These are phyloP conservation scores for Podospora pseudopauciseta DNA, from an alignment of 495 filamentous ascomycete genomes.

Conservation along the genomic window DNA sequence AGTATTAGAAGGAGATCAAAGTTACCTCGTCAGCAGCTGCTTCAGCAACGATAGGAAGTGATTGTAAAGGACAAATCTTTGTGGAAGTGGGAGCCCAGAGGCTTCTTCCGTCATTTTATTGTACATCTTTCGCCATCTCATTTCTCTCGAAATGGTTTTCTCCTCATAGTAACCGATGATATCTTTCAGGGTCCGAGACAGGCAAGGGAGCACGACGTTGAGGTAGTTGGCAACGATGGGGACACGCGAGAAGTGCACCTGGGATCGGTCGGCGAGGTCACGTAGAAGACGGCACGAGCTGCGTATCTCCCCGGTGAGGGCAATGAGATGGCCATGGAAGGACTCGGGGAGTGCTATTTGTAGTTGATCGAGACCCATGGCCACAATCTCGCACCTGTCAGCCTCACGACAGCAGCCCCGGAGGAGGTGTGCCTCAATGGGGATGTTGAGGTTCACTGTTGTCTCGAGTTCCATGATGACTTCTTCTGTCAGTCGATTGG, in stretches of 20 bases:
- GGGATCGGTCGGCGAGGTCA: constrained; percentile 49
- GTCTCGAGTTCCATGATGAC: constrained; percentile 23
- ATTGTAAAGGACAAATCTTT: constrained; percentile 52
- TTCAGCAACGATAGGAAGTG: constrained; percentile 47
- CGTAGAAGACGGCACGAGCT: constrained; percentile 44
- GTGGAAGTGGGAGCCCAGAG: constrained; percentile 45
- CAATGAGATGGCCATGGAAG: constrained; percentile 41
- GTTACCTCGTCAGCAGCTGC: constrained; percentile 48
- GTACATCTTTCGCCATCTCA: constrained; percentile 53
- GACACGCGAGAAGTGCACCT: constrained; percentile 45
- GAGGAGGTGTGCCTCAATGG: constrained; percentile 36
- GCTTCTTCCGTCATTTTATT: constrained; percentile 50
- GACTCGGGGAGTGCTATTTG: constrained; percentile 37
- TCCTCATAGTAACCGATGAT: constrained; percentile 51
- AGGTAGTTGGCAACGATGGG: constrained; percentile 50
- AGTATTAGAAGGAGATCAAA: constrained; percentile 1
- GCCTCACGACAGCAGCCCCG: constrained; percentile 47
- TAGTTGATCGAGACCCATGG: constrained; percentile 40
- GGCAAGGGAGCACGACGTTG: constrained; percentile 49
- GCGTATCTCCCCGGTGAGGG: constrained; percentile 42
- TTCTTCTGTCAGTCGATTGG: not conserved
- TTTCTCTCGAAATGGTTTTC: constrained; percentile 40
- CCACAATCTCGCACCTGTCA: constrained; percentile 41
- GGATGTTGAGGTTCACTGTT: constrained; percentile 8
- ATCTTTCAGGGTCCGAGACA: constrained; percentile 47